Evolutionary conservation across 345 rosid genomes (phyloP), one percentile per base, ranked within the genome.

Genomic region (Pistacia integerrima): DNA sequence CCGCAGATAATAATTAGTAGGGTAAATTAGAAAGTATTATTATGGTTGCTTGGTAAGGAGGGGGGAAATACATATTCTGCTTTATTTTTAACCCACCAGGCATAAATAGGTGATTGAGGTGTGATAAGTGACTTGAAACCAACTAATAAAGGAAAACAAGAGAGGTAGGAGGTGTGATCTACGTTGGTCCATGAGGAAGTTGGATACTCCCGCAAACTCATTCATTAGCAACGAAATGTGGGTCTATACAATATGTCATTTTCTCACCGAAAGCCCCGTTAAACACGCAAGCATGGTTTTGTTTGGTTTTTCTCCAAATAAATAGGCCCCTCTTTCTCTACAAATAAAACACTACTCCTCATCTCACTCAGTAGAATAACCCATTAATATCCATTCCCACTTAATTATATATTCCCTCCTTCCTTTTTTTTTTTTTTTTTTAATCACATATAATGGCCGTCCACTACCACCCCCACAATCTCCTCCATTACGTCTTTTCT

Each of bases 261-360:
- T 69, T 81, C 87, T 78, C 76, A 81, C 84, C 78, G 84, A 83
- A 81, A 81, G 84, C 65, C 75, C 85, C 84, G 70, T 30, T 73
- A 73, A 77, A 77, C 88, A 82, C 85, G 88, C 85, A 79, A 77
- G 78, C 74, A 56, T 72, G 70, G 82, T 44, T 41, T 72, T 41
- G 78, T 75, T 76, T 64, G 86, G 76, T 61, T 78, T 75, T 72
- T 48, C 75, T 69, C 72, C 67, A 41, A n/a, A 64, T 60, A 18
- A 67, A 33, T 57, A 73, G 62, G 74, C 13, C 44, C 73, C 74
- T 33, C 74, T 11, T 38, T 30, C 17, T 54, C 67, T 51, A 59
- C 49, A 57, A 38, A 66, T 51, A 13, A 48, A 44, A 8, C 72
- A 68, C 76, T 56, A 58, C 52, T 13, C 4, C 67, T 16, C 35